These are phyloP conservation scores for Phallus indusiatus DNA, from an alignment of 768 basidiomycete genomes.

Conservation along the genomic window DNA sequence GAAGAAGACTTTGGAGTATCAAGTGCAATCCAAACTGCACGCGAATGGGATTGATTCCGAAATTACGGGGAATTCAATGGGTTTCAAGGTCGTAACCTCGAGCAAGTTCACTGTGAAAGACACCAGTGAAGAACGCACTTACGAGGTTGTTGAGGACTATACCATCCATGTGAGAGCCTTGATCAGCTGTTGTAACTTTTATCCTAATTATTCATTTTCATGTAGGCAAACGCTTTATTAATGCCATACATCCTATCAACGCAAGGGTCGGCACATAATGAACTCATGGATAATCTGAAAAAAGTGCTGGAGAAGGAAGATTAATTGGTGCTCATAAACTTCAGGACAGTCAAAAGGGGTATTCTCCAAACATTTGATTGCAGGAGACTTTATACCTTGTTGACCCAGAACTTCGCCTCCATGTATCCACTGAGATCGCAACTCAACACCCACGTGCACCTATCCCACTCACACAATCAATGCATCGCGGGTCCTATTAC, in stretches of 20 bases:
- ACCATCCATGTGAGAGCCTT: neutral
- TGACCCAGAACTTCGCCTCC: too few species aligned
- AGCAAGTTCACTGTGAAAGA: neutral
- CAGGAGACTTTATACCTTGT: too few species aligned
- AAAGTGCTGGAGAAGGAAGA: neutral
- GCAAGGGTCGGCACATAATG: neutral
- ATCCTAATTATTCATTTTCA: neutral
- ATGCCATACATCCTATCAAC: neutral
- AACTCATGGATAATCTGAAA: neutral
- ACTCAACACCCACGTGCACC: too few species aligned
- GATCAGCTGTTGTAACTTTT: neutral
- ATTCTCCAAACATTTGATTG: too few species aligned
- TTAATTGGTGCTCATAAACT: neutral
- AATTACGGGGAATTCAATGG: neutral
- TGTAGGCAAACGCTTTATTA: neutral
- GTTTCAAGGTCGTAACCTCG: neutral
- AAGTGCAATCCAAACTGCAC: neutral
- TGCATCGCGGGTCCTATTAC: too few species aligned
- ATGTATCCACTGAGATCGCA: too few species aligned
- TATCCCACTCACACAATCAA: too few species aligned
- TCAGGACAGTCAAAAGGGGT: neutral
- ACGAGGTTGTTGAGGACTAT: neutral
- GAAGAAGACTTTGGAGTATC: neutral
- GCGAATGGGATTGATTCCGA: neutral
- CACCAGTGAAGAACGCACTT: neutral